Evolutionary conservation across 305 asterid genomes (phyloP).

Genomic region (Fraxinus sp.): DNA sequence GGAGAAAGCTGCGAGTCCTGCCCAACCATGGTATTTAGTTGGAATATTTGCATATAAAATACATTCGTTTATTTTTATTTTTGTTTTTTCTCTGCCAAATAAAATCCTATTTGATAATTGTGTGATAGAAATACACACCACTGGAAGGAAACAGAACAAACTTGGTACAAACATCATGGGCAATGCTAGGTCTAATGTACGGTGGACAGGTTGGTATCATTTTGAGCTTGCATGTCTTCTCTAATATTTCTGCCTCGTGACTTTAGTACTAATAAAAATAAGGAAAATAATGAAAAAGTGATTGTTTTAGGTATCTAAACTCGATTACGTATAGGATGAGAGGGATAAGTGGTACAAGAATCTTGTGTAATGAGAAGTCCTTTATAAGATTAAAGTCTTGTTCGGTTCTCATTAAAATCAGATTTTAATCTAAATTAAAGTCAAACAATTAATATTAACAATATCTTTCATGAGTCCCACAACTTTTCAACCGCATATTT

Average conservation of each 20-base stretch:
- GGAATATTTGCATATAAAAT: neutral
- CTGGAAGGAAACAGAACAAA: constrained; percentile 68
- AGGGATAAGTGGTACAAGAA: neutral
- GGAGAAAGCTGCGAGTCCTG: constrained; percentile 78
- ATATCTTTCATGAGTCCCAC: too few species aligned
- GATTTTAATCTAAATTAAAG: too few species aligned
- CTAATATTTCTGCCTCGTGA: neutral
- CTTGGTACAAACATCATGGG: constrained; percentile 85
- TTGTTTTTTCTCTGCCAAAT: neutral
- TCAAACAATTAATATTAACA: too few species aligned
- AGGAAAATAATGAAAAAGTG: neutral
- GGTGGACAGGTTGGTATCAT: constrained; percentile 57
- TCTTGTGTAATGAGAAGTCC: neutral
- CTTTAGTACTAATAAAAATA: neutral
- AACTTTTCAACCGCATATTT: too few species aligned
- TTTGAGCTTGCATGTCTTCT: neutral
- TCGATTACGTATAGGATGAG: neutral
- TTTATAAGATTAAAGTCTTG: neutral
- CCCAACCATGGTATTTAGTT: constrained; percentile 61
- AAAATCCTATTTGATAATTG: neutral
- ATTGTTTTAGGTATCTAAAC: neutral
- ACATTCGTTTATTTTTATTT: neutral
- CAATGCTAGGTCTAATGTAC: constrained; percentile 75
- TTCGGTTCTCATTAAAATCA: too few species aligned
- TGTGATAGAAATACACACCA: constrained; percentile 66